These are phyloP conservation scores for Sporisorium sorghi DNA, from an alignment of 1,284 basidiomycete species.

Conservation along the genomic window DNA sequence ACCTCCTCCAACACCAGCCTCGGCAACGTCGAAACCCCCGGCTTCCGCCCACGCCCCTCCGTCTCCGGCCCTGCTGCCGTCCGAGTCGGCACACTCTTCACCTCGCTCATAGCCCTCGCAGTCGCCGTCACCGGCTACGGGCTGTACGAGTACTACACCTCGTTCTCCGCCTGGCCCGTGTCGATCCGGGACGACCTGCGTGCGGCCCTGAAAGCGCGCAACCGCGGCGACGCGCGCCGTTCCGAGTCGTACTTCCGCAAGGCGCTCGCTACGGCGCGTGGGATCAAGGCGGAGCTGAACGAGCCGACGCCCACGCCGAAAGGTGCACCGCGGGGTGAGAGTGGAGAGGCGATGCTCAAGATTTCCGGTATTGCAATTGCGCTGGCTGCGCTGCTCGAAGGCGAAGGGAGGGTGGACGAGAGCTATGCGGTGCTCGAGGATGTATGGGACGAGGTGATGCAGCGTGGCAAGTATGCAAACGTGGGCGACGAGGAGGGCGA, in stretches of 20 bases:
- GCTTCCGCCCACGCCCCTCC: conserved; percentile 28
- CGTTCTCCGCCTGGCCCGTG: conserved; percentile 67
- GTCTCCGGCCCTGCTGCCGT: conserved; percentile 21
- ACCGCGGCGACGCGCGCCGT: conserved; percentile 58
- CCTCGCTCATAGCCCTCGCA: conserved; percentile 56
- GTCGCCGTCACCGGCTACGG: conserved; percentile 65
- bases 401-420: conserved; percentile 44
- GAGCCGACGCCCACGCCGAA: conserved; percentile 35
- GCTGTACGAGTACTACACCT: conserved; percentile 66
- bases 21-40: conserved; percentile 40
- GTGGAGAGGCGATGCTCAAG: conserved; percentile 59
- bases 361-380: conserved; percentile 68
- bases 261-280: conserved; percentile 53
- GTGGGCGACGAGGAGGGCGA: conserved; percentile 27
- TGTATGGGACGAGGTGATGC: conserved; percentile 57
- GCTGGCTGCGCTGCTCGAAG: conserved; percentile 63
- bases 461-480: conserved; percentile 22
- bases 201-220: conserved; percentile 64
- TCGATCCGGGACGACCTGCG: conserved; percentile 66
- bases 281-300: conserved; percentile 46
- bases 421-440: conserved; percentile 58
- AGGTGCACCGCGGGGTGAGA: conserved; percentile 14
- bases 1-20: conserved; percentile 5
- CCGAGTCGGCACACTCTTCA: conserved; percentile 48
- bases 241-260: conserved; percentile 61